Evolutionary conservation across 2,329 filamentous ascomycete genomes (phyloP).

Genomic region (Beauveria caledonica): DNA sequence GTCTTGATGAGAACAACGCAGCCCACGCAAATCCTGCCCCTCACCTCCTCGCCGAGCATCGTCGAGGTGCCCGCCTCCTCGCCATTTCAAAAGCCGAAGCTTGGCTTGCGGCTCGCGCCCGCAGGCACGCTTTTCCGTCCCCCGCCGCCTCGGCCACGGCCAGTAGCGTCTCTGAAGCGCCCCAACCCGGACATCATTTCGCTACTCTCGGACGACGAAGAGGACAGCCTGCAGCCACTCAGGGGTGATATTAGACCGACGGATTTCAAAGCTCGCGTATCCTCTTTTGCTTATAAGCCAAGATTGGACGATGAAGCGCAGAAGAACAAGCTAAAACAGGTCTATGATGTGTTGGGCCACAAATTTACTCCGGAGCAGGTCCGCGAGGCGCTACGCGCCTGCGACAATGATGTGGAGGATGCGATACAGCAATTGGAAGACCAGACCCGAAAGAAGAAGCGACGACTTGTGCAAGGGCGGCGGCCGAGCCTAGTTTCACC

Average conservation of each 20-base stretch:
- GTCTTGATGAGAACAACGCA: slow-evolving; percentile 31
- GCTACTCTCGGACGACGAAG: slow-evolving; percentile 47
- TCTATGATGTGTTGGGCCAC: slow-evolving; percentile 28
- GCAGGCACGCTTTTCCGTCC: slow-evolving; percentile 63
- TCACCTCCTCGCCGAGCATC: slow-evolving; percentile 35
- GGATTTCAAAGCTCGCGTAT: slow-evolving; percentile 36
- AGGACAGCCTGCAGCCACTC: slow-evolving; percentile 35
- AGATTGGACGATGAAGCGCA: slow-evolving; percentile 31
- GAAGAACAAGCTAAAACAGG: slow-evolving; percentile 25
- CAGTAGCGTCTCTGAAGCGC: slow-evolving; percentile 14
- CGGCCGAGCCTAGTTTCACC: slow-evolving; percentile 19
- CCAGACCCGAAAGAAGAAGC: slow-evolving; percentile 20
- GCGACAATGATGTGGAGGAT: slow-evolving; percentile 28
- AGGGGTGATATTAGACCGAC: slow-evolving; percentile 58
- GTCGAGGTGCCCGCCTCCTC: slow-evolving; percentile 89
- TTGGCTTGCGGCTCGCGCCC: slow-evolving; percentile 61
- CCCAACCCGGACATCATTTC: slow-evolving; percentile 37
- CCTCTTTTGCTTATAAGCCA: slow-evolving; percentile 40
- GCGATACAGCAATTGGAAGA: slow-evolving; percentile 25
- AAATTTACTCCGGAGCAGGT: slow-evolving; percentile 23
- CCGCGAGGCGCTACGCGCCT: slow-evolving; percentile 25
- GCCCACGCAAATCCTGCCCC: slow-evolving; percentile 36
- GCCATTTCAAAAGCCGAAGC: slow-evolving; percentile 44
- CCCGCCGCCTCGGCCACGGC: slow-evolving; percentile 25
- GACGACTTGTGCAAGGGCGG: slow-evolving; percentile 30